Conservation (phyloP, 257 asterid species). For the Solanum acaule region DNA sequence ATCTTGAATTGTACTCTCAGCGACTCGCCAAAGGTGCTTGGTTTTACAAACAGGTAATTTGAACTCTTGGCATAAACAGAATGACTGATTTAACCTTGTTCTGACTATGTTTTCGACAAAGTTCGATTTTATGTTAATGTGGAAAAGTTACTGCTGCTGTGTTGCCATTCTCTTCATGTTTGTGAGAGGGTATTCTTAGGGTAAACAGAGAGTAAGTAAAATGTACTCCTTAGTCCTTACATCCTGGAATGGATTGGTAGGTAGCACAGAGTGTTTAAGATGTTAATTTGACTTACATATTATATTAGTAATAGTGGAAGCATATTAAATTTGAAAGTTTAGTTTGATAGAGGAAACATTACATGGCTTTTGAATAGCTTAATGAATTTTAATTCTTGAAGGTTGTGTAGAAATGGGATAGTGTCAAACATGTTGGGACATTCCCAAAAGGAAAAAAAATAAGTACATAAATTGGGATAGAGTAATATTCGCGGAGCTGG, state of each 20-base stretch:
- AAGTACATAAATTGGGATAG: neutral
- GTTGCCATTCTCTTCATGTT: neutral
- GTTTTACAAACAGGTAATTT: conserved; percentile 41
- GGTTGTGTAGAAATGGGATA: neutral
- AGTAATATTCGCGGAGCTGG: neutral
- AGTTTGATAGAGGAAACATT: neutral
- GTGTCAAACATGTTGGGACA: neutral
- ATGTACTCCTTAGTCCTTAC: neutral
- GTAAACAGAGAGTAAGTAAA: neutral
- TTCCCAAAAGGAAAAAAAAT: neutral
- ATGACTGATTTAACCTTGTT: neutral
- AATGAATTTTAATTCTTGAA: neutral
- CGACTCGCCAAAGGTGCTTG: conserved; percentile 14
- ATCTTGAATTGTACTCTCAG: conserved; percentile 92
- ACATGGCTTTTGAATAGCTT: neutral
- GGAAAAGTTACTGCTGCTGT: neutral
- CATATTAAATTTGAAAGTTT: neutral
- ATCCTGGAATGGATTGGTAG: neutral
- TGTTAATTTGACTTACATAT: neutral
- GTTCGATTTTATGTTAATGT: neutral
- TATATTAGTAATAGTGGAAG: neutral
- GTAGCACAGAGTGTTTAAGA: neutral
- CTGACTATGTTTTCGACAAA: neutral
- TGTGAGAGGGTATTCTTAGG: neutral
- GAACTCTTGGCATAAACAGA: neutral